Evolutionary conservation across 1,284 basidiomycete genomes (phyloP).

Genomic region (Polyporus tsugae): DNA sequence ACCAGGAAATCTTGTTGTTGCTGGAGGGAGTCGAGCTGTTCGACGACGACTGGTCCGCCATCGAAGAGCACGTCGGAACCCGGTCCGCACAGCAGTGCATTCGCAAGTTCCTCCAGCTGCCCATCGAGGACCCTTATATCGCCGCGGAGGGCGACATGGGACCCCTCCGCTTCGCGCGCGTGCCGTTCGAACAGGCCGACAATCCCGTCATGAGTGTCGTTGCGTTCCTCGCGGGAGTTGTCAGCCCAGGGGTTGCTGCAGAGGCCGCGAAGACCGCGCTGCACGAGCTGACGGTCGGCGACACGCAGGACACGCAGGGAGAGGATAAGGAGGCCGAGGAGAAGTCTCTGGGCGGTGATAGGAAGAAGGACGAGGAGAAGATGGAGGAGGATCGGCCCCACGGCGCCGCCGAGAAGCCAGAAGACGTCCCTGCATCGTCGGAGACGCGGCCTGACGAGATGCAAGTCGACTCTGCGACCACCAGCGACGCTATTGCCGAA

Average conservation of each 20-base stretch:
- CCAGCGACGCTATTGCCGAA: conserved; percentile 39
- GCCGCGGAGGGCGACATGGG: conserved; percentile 81
- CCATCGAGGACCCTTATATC: conserved; percentile 95
- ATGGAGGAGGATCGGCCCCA: conserved; percentile 48
- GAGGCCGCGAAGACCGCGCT: conserved; percentile 94
- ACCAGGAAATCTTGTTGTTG: conserved; percentile 89
- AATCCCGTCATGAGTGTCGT: conserved; percentile 99
- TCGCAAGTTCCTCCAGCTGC: conserved; percentile 93
- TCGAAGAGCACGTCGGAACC: conserved; percentile 93
- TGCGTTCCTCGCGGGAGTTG: conserved; percentile 93
- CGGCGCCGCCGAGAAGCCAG: conserved; percentile 21
- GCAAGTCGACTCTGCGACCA: conserved; percentile 46
- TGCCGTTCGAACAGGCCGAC: conserved; percentile 95
- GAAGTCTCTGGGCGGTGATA: conserved; percentile 38
- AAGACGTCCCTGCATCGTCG: conserved; percentile 32
- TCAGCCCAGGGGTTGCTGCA: conserved; percentile 90
- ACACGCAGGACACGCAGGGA: conserved; percentile 50
- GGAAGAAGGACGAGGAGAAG: conserved; percentile 39
- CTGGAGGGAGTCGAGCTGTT: conserved; percentile 98
- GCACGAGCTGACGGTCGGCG: conserved; percentile 76
- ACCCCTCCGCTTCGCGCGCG: conserved; percentile 77
- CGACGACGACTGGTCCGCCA: conserved; percentile 95
- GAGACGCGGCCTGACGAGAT: conserved; percentile 45
- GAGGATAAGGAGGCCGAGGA: conserved; percentile 40
- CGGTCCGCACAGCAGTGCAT: conserved; percentile 95